Evolutionary conservation across 2,329 filamentous ascomycete species (phyloP).

Genomic region (Pseudocercospora macadamiae): DNA sequence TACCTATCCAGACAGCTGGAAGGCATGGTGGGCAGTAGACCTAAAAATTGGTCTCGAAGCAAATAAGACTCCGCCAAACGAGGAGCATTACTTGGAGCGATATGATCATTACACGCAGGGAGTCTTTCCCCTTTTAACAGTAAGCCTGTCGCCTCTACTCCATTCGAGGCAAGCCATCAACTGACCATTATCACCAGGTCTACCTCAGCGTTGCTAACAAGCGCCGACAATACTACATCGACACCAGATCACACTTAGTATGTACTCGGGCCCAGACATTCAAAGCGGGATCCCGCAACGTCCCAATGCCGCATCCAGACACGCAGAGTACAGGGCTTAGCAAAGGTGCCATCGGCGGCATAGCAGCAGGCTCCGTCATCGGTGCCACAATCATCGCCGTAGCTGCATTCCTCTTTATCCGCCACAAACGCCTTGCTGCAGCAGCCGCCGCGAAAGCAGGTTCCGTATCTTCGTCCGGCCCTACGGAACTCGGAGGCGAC

Average conservation of each 20-base stretch:
- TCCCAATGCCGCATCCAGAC: neutral
- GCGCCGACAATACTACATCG: neutral
- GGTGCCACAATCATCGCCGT: neutral
- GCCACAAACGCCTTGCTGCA: neutral
- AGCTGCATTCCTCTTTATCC: neutral
- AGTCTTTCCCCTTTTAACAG: neutral
- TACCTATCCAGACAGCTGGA: neutral
- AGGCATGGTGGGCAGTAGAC: neutral
- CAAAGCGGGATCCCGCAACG: neutral
- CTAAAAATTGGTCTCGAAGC: neutral
- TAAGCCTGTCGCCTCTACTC: neutral
- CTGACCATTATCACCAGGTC: neutral
- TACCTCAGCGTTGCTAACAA: neutral
- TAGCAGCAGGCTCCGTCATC: neutral
- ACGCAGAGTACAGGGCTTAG: neutral
- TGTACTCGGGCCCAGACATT: neutral
- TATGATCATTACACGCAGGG: neutral
- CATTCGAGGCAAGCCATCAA: neutral
- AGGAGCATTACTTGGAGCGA: neutral
- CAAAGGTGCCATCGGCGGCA: neutral
- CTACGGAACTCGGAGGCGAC: neutral
- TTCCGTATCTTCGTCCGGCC: neutral
- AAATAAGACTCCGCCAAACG: neutral
- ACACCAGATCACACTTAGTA: neutral
- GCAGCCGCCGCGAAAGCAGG: neutral